Conservation (phyloP, 2,329 filamentous ascomycete genomes). For the Ceratocystis smalleyi region DNA sequence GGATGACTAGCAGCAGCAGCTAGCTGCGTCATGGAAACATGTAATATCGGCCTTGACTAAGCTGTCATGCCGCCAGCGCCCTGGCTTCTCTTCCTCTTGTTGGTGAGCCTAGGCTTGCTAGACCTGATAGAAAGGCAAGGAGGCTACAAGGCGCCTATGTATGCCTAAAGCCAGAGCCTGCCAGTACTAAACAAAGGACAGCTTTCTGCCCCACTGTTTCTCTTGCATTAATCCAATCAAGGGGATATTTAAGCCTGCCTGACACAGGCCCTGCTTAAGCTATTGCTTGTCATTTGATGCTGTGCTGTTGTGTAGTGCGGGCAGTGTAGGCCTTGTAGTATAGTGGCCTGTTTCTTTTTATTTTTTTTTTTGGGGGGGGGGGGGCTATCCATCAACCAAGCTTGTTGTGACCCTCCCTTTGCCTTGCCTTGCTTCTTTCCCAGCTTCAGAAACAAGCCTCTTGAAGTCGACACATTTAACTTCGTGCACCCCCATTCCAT, state of each 20-base stretch:
- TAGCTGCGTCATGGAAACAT: background rate
- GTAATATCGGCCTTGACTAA: background rate
- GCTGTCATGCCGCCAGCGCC: background rate
- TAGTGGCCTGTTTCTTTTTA: slow-evolving; percentile 1
- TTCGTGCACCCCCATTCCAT: background rate
- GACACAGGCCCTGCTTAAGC: background rate
- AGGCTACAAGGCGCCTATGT: background rate
- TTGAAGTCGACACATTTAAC: background rate
- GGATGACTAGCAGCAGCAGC: too few relatives aligned
- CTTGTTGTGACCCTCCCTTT: background rate
- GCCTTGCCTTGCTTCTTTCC: background rate
- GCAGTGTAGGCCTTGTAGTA: background rate
- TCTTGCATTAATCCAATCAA: background rate
- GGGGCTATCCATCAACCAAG: background rate
- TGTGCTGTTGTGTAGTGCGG: background rate
- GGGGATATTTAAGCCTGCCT: background rate
- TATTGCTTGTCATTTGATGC: background rate
- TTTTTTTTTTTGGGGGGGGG: background rate
- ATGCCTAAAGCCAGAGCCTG: background rate
- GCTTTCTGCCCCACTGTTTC: background rate
- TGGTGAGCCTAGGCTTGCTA: background rate
- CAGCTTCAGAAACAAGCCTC: background rate
- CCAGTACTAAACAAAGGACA: background rate
- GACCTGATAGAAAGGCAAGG: background rate
- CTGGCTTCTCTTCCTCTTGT: too few relatives aligned